Evolutionary conservation across 139 green algal genomes (phyloP), one percentile per base, ranked within the genome.

Genomic region (Micractinium sp.): DNA sequence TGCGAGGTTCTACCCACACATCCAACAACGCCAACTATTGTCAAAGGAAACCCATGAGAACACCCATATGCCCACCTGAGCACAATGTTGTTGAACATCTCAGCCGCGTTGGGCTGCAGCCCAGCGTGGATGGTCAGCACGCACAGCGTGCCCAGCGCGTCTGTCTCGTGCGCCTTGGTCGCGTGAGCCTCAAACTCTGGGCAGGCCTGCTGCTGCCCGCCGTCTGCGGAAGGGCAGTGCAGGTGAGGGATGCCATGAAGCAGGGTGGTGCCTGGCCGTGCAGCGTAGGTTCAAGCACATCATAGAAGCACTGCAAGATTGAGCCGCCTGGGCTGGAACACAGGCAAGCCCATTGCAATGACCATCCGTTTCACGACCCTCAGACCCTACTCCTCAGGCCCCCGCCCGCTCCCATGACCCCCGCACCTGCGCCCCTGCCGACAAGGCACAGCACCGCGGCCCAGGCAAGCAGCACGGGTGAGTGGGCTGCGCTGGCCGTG

Each of bases 391-490:
- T 9, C 47, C 9, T 56, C 47, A n/a, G n/a, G n/a, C 47, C 47
- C 5, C 9, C 47, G 47, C 47, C 47, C 47, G 47, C 47, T 56
- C 7, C 47, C 9, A 56, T 2, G n/a, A n/a, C 71, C 29, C 15
- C 31, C 78, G 3, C 41, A 84, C 78, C 78, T 39, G 71, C 25
- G 80, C 41, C 74, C 77, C n/a, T 88, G 27, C 66, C 66, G 41
- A 82, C 67, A 31, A 93, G 90, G 56, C 69, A 85, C n/a, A 90
- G 69, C 76, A 93, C 84, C 0, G 88, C 86, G 0, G 90, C 87
- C 90, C 90, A 93, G 39, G 85, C 90, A 73, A 93, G 82, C 73
- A 92, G 71, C 41, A 93, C 85, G 7, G 86, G 85, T 19, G 90
- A 86, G 69, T 93, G 90, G 0, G 82, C 81, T 15, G 82, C 82